Evolutionary conservation across 2,329 filamentous ascomycete species (phyloP).

Genomic region (Pestalotiopsis sp.): DNA sequence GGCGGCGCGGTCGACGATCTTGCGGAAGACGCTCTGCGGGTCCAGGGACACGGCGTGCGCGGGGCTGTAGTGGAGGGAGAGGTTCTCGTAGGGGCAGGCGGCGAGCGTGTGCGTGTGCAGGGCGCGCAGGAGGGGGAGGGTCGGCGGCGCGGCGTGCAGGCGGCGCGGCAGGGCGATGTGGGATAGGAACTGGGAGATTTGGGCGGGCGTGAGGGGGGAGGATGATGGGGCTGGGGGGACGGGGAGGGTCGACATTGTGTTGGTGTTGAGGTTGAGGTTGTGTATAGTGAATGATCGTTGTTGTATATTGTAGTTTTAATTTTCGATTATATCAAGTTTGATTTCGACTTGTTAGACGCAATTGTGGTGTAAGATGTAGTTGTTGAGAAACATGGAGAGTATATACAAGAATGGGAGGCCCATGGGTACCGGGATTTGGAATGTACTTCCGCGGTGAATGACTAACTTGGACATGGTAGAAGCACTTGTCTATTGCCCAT

Average conservation of each 20-base stretch:
- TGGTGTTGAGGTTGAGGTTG: too few relatives aligned
- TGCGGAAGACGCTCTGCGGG: constrained; percentile 49
- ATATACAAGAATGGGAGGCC: too few relatives aligned
- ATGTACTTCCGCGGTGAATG: too few relatives aligned
- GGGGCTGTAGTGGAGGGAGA: constrained; percentile 50
- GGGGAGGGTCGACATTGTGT: background rate
- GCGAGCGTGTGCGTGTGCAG: constrained; percentile 20
- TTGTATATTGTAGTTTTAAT: too few relatives aligned
- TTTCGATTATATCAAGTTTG: too few relatives aligned
- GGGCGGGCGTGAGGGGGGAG: background rate
- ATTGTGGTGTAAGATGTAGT: too few relatives aligned
- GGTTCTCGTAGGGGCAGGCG: constrained; percentile 9
- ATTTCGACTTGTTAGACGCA: too few relatives aligned
- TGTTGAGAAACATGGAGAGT: too few relatives aligned
- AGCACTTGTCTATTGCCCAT: too few relatives aligned
- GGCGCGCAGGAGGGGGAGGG: constrained; percentile 19
- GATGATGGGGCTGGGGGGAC: background rate
- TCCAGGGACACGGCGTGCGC: constrained; percentile 43
- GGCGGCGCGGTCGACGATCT: constrained; percentile 45
- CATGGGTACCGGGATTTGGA: too few relatives aligned
- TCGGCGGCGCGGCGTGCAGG: constrained; percentile 17
- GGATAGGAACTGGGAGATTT: constrained; percentile 2
- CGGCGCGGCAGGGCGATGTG: constrained; percentile 10
- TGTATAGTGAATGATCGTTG: too few relatives aligned
- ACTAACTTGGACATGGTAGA: too few relatives aligned